Base-by-base conservation (phyloP, 1,284 basidiomycete genomes). In the Porogramme epimiltina region DNA sequence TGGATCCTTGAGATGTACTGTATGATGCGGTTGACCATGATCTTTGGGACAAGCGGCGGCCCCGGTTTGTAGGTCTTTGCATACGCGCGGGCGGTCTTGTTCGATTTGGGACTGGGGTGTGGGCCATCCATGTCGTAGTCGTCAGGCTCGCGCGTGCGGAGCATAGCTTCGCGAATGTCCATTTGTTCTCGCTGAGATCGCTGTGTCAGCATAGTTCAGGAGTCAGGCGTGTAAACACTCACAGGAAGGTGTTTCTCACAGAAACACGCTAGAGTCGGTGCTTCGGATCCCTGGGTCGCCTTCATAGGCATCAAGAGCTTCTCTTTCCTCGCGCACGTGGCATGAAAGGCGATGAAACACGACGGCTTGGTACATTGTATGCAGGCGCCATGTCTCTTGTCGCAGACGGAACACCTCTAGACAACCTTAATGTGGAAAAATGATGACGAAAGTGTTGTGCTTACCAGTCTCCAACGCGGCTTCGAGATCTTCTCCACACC, bases 301-400 rank as follows among this genome's bases (percentile, higher is more conserved):
- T 95, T 95, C 93, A 95, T 95, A 2, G 90, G 90, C 72, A 89
- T 79, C 11, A 95, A 68, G 5, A 95, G 69, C 56, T 90, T 93
- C 62, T 90, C 82, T 62, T 89, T 89, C 15, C 95, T 78, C 0
- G 95, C 97, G 66, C 97, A 99, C 0, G 96, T 97, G 2, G 92
- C 84, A 67, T 99, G 97, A 63, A 98, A 99, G 0, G 97, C 95
- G 2, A 89, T 81, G 69, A 94, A 96, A 72, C 97, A 99, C 2
- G 84, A 89, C 10, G 85, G 78, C 71, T 95, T 96, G 58, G 89
- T 89, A 70, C 97, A 99, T 70, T 99, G 97, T 40, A 99, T 97
- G 70, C 96, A 98, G 0, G 97, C 96, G 4, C 97, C 97, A 58
- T 84, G 79, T 49, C 82, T 78, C 42, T 89, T 73, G 42, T 88